A percentile compares a stretch with the other conserved stretches of the same genome.
These are phyloP conservation scores for Saturnispora galanensis DNA, from an alignment of 805 yeast genomes.

Conservation along the genomic window DNA sequence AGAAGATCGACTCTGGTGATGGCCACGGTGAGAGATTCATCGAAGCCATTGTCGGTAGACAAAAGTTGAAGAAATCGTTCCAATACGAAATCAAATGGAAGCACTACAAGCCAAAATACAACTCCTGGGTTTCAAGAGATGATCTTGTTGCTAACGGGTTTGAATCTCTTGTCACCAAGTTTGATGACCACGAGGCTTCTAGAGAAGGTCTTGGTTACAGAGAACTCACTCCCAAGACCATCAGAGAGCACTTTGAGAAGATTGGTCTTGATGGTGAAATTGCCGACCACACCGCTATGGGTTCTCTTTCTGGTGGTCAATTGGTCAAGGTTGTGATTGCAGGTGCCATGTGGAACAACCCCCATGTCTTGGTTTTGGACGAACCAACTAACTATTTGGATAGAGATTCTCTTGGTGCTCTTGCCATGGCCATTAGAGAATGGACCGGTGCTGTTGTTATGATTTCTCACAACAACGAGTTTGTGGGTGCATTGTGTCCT, in stretches of 20 bases:
- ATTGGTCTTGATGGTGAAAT: constrained; percentile 97
- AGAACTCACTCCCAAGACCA: constrained; percentile 83
- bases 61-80: constrained; percentile 90
- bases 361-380: constrained; percentile 89
- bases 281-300: constrained; percentile 97
- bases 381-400: constrained; percentile 98
- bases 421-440: constrained; percentile 95
- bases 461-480: constrained; percentile 96
- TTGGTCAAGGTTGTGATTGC: constrained; percentile 97
- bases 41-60: constrained; percentile 96
- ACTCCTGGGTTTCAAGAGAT: constrained; percentile 89
- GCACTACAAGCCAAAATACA: constrained; percentile 83
- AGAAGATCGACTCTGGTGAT: constrained; percentile 71
- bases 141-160: constrained; percentile 73
- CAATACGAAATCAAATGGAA: constrained; percentile 96
- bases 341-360: constrained; percentile 99
- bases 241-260: constrained; percentile 93
- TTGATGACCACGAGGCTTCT: constrained; percentile 98
- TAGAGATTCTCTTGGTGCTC: constrained; percentile 95
- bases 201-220: constrained; percentile 99
- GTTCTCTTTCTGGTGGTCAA: constrained; percentile 96
- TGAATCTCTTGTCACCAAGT: constrained; percentile 84
- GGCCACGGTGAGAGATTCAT: constrained; percentile 77
- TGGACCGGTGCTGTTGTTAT: constrained; percentile 98
- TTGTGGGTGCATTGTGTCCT: constrained; percentile 94